Conservation (phyloP, 495 filamentous ascomycete species). For the Penicillium coprophilum region DNA sequence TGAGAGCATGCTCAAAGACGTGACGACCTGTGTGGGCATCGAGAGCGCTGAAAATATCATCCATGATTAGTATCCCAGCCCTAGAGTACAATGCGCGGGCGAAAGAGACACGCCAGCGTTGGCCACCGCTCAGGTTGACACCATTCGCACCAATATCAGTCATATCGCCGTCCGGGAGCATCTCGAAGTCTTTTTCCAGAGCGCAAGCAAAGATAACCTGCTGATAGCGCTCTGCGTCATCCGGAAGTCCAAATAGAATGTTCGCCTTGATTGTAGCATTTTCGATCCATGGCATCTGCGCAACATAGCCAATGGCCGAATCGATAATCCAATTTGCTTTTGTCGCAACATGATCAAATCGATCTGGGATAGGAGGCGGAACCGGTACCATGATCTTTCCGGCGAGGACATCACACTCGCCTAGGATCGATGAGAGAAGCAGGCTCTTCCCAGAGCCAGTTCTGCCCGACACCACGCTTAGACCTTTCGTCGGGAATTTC, state of each 20-base stretch:
- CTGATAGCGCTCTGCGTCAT: slow-evolving; percentile 60
- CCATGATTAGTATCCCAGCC: slow-evolving; percentile 74
- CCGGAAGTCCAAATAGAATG: slow-evolving; percentile 71
- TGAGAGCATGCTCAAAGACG: slow-evolving; percentile 72
- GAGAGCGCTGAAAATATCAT: slow-evolving; percentile 77
- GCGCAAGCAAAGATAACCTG: slow-evolving; percentile 69
- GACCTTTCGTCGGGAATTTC: slow-evolving; percentile 61
- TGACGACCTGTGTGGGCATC: slow-evolving; percentile 74
- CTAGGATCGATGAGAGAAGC: slow-evolving; percentile 60
- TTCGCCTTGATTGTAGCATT: slow-evolving; percentile 76
- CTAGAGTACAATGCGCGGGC: slow-evolving; percentile 78
- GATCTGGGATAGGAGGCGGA: slow-evolving; percentile 25
- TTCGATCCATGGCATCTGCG: slow-evolving; percentile 85
- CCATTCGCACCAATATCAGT: slow-evolving; percentile 83
- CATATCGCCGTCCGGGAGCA: slow-evolving; percentile 68
- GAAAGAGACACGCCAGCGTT: slow-evolving; percentile 78
- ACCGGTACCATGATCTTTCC: slow-evolving; percentile 51
- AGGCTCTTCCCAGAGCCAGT: slow-evolving; percentile 66
- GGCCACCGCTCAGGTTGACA: slow-evolving; percentile 81
- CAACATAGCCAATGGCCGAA: slow-evolving; percentile 69
- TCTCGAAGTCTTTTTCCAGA: slow-evolving; percentile 69
- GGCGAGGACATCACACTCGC: slow-evolving; percentile 54
- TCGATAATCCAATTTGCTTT: slow-evolving; percentile 48
- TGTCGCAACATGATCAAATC: slow-evolving; percentile 24
- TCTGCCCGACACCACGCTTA: slow-evolving; percentile 63